Percentiles rank a stretch among this genome's conserved stretches.
Conservation (phyloP, 176 grass and related monocot species). For the Phoenix roebelenii region DNA sequence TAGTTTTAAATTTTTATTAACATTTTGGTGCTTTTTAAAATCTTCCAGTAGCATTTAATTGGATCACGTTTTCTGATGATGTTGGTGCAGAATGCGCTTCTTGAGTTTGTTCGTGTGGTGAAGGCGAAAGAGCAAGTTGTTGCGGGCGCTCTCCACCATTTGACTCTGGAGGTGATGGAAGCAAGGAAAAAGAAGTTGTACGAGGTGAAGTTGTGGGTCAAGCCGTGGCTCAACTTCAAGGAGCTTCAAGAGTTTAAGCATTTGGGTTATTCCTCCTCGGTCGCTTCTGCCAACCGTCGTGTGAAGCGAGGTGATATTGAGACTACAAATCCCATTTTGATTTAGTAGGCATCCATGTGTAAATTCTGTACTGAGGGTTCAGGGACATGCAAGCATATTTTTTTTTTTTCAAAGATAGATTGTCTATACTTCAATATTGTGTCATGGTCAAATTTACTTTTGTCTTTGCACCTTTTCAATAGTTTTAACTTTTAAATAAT, state of each 20-base stretch:
- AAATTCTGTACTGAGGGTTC: too few species aligned
- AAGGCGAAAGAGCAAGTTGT: slow-evolving; percentile 91
- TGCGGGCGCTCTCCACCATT: slow-evolving; percentile 64
- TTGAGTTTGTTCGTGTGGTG: slow-evolving; percentile 76
- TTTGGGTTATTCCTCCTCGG: slow-evolving; percentile 26
- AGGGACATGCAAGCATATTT: too few species aligned
- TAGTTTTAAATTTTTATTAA: too few species aligned
- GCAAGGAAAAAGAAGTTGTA: slow-evolving; percentile 78
- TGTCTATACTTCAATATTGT: too few species aligned
- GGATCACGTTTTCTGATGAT: slow-evolving; percentile 10
- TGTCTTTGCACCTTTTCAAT: too few species aligned
- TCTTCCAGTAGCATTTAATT: too few species aligned
- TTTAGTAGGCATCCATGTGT: too few species aligned
- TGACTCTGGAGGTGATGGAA: slow-evolving; percentile 71
- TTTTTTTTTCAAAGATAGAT: too few species aligned
- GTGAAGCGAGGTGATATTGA: slow-evolving; percentile 33
- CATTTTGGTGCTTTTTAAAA: too few species aligned
- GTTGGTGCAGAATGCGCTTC: slow-evolving; percentile 51
- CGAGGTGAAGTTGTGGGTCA: slow-evolving; percentile 90
- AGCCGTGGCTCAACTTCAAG: slow-evolving; percentile 86
- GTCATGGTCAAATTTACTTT: too few species aligned
- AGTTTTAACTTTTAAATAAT: too few species aligned
- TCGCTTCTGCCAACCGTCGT: slow-evolving; percentile 45
- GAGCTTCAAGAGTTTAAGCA: slow-evolving; percentile 73
- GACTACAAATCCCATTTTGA: too few species aligned